Evolutionary conservation across 2,329 filamentous ascomycete species (phyloP).

Genomic region (Aspergillus pseudoterreus): DNA sequence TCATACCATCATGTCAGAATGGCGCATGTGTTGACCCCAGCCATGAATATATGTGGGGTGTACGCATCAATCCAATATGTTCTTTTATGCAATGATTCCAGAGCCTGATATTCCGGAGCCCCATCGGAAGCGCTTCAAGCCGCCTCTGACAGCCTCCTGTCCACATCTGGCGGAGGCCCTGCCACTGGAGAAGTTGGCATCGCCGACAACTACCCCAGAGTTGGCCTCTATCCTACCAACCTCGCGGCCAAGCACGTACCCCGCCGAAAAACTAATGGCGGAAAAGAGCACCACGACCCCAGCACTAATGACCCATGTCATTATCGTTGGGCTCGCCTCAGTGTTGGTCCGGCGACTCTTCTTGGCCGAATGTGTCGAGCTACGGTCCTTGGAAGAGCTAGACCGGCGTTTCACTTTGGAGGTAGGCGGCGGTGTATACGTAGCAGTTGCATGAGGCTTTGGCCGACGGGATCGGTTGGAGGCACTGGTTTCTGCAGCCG

Average conservation of each 20-base stretch:
- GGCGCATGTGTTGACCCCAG: background rate
- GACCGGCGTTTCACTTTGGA: conserved; percentile 31
- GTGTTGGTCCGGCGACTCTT: conserved; percentile 32
- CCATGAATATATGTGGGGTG: background rate
- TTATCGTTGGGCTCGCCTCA: conserved; percentile 52
- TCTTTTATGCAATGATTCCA: conserved; percentile 31
- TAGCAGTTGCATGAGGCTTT: conserved; percentile 19
- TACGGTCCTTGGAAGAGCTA: conserved; percentile 38
- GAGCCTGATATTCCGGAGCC: conserved; percentile 34
- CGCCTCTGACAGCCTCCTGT: conserved; percentile 43
- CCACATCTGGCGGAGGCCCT: conserved; percentile 39
- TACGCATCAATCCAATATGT: background rate
- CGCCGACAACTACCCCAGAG: conserved; percentile 25
- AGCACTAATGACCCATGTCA: conserved; percentile 64
- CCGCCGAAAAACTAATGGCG: conserved; percentile 62
- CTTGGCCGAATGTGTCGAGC: conserved; percentile 25
- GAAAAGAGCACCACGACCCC: conserved; percentile 62
- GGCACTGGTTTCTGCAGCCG: conserved; percentile 18
- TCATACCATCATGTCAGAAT: background rate
- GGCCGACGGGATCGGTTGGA: conserved; percentile 17
- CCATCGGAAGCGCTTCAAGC: conserved; percentile 43
- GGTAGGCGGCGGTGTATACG: conserved; percentile 12
- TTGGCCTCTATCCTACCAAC: conserved; percentile 52
- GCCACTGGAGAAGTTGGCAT: conserved; percentile 23
- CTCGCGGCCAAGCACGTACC: conserved; percentile 60